A percentile compares a stretch with the other conserved stretches of the same genome.
phyloP scores from a whole-genome alignment of 768 basidiomycete species.

The Phanerochaete sordida region DNA sequence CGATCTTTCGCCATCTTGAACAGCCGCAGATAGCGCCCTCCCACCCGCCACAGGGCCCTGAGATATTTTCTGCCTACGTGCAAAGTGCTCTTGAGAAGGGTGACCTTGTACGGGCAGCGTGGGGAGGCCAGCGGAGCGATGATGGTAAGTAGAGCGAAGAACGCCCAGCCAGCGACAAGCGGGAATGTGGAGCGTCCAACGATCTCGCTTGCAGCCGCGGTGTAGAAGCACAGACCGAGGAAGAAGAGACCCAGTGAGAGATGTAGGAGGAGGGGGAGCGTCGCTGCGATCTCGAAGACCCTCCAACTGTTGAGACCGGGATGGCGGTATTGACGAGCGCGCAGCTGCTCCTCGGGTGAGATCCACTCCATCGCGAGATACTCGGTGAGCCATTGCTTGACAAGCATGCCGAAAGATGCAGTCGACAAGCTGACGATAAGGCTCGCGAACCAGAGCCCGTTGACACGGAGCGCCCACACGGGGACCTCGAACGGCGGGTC shows the following conservation, averaged over 20 bases:
- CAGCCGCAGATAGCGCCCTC: too few species aligned
- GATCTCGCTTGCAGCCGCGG: not conserved
- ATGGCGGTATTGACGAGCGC: conserved; percentile 1
- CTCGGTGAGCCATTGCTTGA: conserved; percentile 15
- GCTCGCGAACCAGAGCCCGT: conserved; percentile 13
- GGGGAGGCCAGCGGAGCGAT: not conserved
- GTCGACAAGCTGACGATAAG: conserved; percentile 13
- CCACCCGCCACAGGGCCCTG: too few species aligned
- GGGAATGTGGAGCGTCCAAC: not conserved
- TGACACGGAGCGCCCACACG: not conserved
- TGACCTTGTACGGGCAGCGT: not conserved
- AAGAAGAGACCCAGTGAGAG: conserved; percentile 2
- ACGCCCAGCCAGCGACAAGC: not conserved
- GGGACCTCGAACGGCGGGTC: not conserved
- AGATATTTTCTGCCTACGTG: too few species aligned
- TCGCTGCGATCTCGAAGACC: conserved; percentile 5
- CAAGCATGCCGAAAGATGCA: conserved; percentile 11
- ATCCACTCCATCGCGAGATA: not conserved
- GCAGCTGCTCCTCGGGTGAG: not conserved
- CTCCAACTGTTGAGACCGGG: not conserved
- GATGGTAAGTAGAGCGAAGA: not conserved
- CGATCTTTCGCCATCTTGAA: too few species aligned
- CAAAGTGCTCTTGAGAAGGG: too few species aligned
- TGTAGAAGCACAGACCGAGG: conserved; percentile 1
- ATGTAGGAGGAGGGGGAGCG: conserved; percentile 3